Percentiles rank a stretch among this genome's conserved stretches.
Conservation (phyloP, 176 grass and related monocot genomes). For the Aegilops umbellulata region DNA sequence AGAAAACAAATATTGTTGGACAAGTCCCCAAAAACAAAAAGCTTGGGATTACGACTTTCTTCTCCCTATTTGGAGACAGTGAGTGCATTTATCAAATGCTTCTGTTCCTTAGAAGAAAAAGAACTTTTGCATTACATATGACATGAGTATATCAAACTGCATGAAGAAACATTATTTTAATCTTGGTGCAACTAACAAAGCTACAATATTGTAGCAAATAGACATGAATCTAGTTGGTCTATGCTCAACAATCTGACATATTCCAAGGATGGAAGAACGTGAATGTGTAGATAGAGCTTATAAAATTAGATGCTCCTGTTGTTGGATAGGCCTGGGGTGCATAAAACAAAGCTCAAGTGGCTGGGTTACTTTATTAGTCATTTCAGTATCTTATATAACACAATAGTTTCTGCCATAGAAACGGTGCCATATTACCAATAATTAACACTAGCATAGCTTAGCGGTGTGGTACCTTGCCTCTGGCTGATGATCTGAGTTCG, state of each 20-base stretch:
- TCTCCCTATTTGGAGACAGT: slow-evolving; percentile 18
- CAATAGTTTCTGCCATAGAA: background rate
- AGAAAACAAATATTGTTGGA: background rate
- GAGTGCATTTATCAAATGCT: background rate
- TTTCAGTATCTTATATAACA: background rate
- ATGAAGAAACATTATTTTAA: background rate
- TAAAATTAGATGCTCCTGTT: background rate
- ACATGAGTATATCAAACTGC: background rate
- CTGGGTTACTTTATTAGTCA: background rate
- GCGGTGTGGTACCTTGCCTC: background rate
- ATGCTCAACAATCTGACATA: no score
- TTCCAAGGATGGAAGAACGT: no score
- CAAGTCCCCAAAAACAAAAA: background rate
- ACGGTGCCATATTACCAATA: background rate
- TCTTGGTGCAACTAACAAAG: background rate
- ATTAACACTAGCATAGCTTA: background rate
- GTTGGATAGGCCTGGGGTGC: background rate
- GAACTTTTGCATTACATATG: background rate
- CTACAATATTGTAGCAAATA: background rate
- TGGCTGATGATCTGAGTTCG: background rate
- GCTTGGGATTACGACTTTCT: background rate
- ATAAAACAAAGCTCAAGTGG: background rate
- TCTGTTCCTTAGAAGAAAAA: background rate
- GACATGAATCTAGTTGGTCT: background rate
- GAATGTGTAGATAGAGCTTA: background rate